Evolutionary conservation across 2,329 filamentous ascomycete genomes (phyloP).

Genomic region (Hysterium pulicare): DNA sequence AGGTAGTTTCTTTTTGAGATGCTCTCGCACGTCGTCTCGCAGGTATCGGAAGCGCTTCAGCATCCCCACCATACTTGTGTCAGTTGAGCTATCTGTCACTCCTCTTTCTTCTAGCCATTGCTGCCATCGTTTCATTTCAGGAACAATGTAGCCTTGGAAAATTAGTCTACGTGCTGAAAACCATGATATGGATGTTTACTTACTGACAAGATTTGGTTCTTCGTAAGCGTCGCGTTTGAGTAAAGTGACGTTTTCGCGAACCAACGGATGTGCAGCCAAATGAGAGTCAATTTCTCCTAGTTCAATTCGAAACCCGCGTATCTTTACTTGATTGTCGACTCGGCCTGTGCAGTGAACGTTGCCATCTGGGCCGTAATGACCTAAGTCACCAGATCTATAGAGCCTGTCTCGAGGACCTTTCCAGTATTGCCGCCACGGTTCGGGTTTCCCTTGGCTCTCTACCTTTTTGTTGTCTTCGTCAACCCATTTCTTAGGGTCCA

Average conservation of each 20-base stretch:
- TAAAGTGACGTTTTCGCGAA: constrained; percentile 82
- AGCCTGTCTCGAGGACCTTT: constrained; percentile 79
- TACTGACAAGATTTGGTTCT: constrained; percentile 77
- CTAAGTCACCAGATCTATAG: constrained; percentile 85
- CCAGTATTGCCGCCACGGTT: constrained; percentile 77
- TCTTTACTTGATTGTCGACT: constrained; percentile 88
- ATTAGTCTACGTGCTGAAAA: background rate
- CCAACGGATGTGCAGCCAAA: constrained; percentile 67
- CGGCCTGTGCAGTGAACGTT: constrained; percentile 76
- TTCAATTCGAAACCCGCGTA: constrained; percentile 93
- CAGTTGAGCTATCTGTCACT: constrained; percentile 40
- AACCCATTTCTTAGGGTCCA: constrained; percentile 67
- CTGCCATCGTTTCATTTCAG: constrained; percentile 71
- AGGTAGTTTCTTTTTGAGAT: constrained; percentile 69
- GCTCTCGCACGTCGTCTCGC: constrained; percentile 59
- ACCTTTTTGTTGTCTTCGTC: constrained; percentile 58
- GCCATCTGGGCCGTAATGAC: constrained; percentile 66
- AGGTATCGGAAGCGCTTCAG: constrained; percentile 61
- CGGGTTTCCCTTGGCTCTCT: constrained; percentile 47
- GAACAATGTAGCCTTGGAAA: constrained; percentile 67
- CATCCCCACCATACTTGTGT: constrained; percentile 52
- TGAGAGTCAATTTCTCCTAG: constrained; percentile 89
- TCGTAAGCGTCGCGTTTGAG: constrained; percentile 80
- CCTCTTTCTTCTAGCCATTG: constrained; percentile 57
- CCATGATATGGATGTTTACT: constrained; percentile 7